phyloP scores from a whole-genome alignment of 768 basidiomycete species.

The Coprinopsis cinerea region DNA sequence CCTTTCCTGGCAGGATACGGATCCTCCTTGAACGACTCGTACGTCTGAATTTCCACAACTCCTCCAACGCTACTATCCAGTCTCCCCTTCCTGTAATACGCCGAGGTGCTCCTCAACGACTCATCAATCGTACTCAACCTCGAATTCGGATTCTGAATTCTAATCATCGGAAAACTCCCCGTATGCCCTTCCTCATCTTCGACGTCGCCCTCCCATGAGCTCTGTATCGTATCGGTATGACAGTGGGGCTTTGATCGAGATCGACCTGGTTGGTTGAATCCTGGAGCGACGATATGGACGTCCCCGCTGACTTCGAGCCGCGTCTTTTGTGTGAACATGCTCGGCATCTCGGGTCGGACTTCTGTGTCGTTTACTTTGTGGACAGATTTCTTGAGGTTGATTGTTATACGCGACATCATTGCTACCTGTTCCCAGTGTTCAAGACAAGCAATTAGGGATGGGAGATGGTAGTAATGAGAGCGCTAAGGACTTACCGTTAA shows the following conservation, averaged over 20 bases:
- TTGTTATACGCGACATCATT: conserved; percentile 67
- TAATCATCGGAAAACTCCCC: background rate
- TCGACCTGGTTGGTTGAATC: conserved; percentile 13
- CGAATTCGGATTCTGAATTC: background rate
- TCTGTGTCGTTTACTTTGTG: conserved; percentile 15
- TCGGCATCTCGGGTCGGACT: conserved; percentile 19
- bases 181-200: background rate
- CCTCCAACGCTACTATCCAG: background rate
- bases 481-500: conserved; percentile 17
- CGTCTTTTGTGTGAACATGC: conserved; percentile 17
- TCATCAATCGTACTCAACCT: conserved; percentile 3
- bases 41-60: too few relatives aligned
- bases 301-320: conserved; percentile 10
- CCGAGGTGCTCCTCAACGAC: background rate
- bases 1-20: too few relatives aligned
- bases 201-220: background rate
- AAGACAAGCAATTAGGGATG: background rate
- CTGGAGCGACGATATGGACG: conserved; percentile 16
- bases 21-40: too few relatives aligned
- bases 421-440: conserved; percentile 33
- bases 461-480: background rate
- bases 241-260: too few relatives aligned
- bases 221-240: background rate
- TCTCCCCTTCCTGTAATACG: background rate
- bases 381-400: conserved; percentile 46